Percentiles rank a stretch among this genome's conserved stretches.
These are phyloP conservation scores for Fusarium multiceps DNA, from an alignment of 2,329 filamentous ascomycete genomes.

Conservation along the genomic window DNA sequence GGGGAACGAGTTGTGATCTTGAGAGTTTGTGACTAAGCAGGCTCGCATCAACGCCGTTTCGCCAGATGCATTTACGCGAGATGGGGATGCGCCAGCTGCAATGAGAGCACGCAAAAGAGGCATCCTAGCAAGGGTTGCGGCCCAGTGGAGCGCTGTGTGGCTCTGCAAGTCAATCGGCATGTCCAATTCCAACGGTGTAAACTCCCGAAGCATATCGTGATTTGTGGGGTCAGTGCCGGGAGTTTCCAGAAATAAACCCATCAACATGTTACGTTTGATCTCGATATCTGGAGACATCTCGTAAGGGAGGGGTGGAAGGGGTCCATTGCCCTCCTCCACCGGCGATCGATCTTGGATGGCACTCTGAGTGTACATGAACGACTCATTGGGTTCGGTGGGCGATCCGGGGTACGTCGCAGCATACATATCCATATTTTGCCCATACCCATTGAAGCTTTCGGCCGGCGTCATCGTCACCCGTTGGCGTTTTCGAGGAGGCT, in stretches of 20 bases:
- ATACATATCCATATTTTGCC: conserved; percentile 60
- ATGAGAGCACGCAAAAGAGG: conserved; percentile 85
- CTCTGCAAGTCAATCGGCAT: conserved; percentile 90
- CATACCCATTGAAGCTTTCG: conserved; percentile 67
- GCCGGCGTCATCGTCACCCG: conserved; percentile 66
- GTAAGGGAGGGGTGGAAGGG: conserved; percentile 73
- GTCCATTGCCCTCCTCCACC: conserved; percentile 64
- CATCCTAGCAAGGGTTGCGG: conserved; percentile 89
- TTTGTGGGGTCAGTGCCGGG: conserved; percentile 75
- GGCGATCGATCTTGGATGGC: conserved; percentile 57
- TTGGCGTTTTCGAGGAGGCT: conserved; percentile 86
- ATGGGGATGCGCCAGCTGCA: conserved; percentile 85
- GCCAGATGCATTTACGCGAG: conserved; percentile 86
- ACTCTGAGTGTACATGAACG: conserved; percentile 74
- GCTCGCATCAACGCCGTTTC: conserved; percentile 95
- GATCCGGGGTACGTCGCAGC: conserved; percentile 70
- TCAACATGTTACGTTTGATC: conserved; percentile 82
- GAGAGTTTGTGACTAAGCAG: conserved; percentile 92
- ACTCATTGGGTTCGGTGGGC: conserved; percentile 83
- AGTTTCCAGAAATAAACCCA: conserved; percentile 84
- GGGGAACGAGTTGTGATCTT: conserved; percentile 90
- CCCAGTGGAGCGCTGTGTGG: conserved; percentile 96
- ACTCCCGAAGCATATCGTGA: conserved; percentile 79
- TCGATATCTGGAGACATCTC: conserved; percentile 74
- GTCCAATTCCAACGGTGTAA: conserved; percentile 85